Conservation (phyloP, 2,329 filamentous ascomycete species). For the Lasiodiplodia sp. region DNA sequence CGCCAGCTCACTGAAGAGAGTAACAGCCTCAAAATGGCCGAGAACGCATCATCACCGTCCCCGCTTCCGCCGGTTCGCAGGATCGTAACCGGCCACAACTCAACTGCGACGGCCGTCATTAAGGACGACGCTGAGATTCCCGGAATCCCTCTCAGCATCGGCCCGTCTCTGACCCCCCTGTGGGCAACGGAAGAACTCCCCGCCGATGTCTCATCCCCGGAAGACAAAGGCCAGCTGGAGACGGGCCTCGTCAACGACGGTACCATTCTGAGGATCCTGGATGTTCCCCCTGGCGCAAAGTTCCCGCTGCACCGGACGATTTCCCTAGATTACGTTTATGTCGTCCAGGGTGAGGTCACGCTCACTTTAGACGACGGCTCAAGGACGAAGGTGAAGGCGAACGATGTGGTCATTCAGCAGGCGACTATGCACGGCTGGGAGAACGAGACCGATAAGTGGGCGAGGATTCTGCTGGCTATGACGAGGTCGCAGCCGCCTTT, state of each 20-base stretch:
- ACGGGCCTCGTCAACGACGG: constrained; percentile 1
- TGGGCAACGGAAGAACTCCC: constrained; percentile 10
- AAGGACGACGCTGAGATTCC: not conserved
- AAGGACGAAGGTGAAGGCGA: constrained; percentile 11
- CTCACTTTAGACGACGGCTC: constrained; percentile 11
- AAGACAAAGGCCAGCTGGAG: not conserved
- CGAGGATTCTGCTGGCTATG: not conserved
- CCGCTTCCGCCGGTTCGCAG: not conserved
- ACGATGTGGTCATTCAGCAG: constrained; percentile 15
- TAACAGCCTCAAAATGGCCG: not conserved
- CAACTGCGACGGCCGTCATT: not conserved
- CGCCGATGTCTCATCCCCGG: not conserved
- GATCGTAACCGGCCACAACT: not conserved
- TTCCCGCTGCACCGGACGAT: not conserved
- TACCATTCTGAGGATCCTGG: not conserved
- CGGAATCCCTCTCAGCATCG: not conserved
- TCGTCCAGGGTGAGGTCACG: not conserved
- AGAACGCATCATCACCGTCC: not conserved
- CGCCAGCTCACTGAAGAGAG: not conserved
- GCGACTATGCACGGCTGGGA: constrained; percentile 19
- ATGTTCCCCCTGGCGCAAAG: not conserved
- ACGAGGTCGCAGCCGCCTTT: constrained; percentile 6
- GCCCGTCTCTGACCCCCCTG: not conserved
- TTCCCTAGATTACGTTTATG: constrained; percentile 6
- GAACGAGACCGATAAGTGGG: constrained; percentile 12